Evolutionary conservation across 129 eudicot genomes (phyloP), one percentile per base, ranked within the genome.

Genomic region (Pseudognaphalium luteoalbum): DNA sequence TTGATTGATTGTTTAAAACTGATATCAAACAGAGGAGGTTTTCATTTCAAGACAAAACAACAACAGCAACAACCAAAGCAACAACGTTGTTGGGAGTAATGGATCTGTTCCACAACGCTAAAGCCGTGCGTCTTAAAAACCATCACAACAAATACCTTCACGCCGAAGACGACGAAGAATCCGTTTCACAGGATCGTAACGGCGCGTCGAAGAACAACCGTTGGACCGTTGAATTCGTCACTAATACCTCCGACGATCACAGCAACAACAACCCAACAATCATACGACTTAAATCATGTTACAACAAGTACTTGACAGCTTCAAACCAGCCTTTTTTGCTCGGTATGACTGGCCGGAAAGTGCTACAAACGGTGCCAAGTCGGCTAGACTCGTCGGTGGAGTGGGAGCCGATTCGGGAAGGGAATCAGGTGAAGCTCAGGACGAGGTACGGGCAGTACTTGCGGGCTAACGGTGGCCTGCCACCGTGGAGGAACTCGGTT

Each of bases 321-420:
- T 92, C 97, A 0, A 87, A 89, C 80, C 85, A 85, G 71, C 91
- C 91, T 9, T 89, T 87, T 59, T 71, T 89, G 5, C 84, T 92
- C 0, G 96, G 97, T 0, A 87, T 89, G 92, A 92, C 97, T 0
- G 97, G 96, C 8, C 86, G 84, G 63, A 92, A 92, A 28, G 97
- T 92, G 2, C 78, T 84, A 7, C 97, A 92, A 77, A 86, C 97
- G 12, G 29, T 57, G 1, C 97, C 97, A 1, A 4, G 14, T 22
- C 86, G 89, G 2, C 75, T 86, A 2, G 90, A 87, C 52, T 85
- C 90, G n/a, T 89, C 96, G 44, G 79, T 87, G 8, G 92, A 89
- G 81, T 89, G 96, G 96, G 96, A 89, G 86, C 96, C 96, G 4
- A 51, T 89, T 30, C 19, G 83, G 14, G 90, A 85, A 15, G 88